phyloP scores from a whole-genome alignment of 768 basidiomycete species.

The Amanita brunnescens region DNA sequence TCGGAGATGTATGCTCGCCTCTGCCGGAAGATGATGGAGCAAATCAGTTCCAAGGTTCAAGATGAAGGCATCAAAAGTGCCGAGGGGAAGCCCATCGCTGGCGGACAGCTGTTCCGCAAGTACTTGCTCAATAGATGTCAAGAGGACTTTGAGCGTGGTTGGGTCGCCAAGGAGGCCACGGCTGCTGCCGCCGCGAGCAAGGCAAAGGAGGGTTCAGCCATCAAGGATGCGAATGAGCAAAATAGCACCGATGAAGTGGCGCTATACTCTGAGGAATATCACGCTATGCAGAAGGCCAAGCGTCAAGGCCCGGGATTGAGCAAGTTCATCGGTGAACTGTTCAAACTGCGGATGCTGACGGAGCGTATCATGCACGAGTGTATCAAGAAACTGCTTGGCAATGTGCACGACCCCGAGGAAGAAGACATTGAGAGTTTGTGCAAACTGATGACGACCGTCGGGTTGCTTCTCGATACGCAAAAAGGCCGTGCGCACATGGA shows the following conservation, averaged over 20 bases:
- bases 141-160: constrained; percentile 95
- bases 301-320: constrained; percentile 94
- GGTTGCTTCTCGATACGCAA: constrained; percentile 66
- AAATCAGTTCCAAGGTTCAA: constrained; percentile 78
- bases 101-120: constrained; percentile 93
- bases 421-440: constrained; percentile 97
- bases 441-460: constrained; percentile 87
- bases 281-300: constrained; percentile 93
- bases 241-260: constrained; percentile 53
- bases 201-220: constrained; percentile 77
- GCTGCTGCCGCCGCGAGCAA: constrained; percentile 82
- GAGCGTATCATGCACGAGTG: constrained; percentile 99
- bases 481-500: constrained; percentile 85
- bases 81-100: constrained; percentile 85
- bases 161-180: constrained; percentile 82
- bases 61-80: constrained; percentile 77
- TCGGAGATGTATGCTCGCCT: constrained; percentile 97
- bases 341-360: constrained; percentile 98
- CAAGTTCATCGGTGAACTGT: constrained; percentile 96
- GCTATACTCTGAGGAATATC: constrained; percentile 93
- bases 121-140: constrained; percentile 96
- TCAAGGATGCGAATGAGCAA: constrained; percentile 58
- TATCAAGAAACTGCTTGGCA: constrained; percentile 89
- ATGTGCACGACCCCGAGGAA: constrained; percentile 93
- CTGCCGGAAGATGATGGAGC: constrained; percentile 94